Conservation (phyloP, 2,329 filamentous ascomycete species). For the Davidsoniella virescens region DNA sequence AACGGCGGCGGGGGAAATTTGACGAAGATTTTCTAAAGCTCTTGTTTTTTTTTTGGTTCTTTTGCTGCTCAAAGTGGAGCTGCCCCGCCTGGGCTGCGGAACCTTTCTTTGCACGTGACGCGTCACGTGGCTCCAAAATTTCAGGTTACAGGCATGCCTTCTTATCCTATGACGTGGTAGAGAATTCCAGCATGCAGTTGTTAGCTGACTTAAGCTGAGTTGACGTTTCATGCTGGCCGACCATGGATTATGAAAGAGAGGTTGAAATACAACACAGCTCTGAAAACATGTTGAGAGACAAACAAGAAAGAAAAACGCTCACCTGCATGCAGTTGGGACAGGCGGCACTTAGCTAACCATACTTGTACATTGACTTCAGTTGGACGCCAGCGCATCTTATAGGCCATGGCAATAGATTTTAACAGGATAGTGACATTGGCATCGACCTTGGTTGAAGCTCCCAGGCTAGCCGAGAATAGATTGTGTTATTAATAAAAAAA, state of each 20-base stretch:
- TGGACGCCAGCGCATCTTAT: too few relatives aligned
- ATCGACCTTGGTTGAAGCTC: neutral
- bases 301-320: neutral
- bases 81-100: neutral
- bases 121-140: neutral
- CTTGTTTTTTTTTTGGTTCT: constrained; percentile 14
- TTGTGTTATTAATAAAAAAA: too few relatives aligned
- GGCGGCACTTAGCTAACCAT: neutral
- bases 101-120: neutral
- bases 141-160: neutral
- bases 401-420: too few relatives aligned
- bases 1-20: constrained; percentile 3
- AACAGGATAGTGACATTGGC: too few relatives aligned
- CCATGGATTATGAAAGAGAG: too few relatives aligned
- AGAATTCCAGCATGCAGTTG: too few relatives aligned
- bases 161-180: neutral
- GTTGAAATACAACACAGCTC: neutral
- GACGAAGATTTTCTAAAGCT: constrained; percentile 19
- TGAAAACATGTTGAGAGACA: neutral
- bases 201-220: too few relatives aligned
- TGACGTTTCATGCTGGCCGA: too few relatives aligned
- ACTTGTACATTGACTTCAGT: too few relatives aligned
- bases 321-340: too few relatives aligned
- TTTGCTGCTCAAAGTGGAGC: constrained; percentile 7
- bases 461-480: neutral